A percentile compares a stretch with the other conserved stretches of the same genome.
Evolutionary conservation across 2,329 filamentous ascomycete genomes (phyloP).

Genomic region (Fonsecaea pedrosoi): DNA sequence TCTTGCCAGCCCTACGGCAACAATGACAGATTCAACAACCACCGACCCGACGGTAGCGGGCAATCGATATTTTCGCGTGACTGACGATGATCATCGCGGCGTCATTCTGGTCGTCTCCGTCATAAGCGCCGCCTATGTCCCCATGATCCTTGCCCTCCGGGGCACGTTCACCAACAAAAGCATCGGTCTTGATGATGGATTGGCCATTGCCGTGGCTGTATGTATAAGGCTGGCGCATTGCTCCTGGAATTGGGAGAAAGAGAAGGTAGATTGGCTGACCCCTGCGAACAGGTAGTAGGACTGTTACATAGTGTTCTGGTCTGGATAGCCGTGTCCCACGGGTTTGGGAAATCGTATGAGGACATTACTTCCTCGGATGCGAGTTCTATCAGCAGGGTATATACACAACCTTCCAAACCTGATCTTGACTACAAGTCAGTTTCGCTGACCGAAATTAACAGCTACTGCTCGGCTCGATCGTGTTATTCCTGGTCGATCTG

Average conservation of each 20-base stretch:
- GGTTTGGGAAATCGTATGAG: constrained; percentile 23
- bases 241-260: not conserved
- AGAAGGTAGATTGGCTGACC: not conserved
- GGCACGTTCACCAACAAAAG: constrained; percentile 12
- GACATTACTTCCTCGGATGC: constrained; percentile 15
- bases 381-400: constrained; percentile 19
- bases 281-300: not conserved
- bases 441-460: not conserved
- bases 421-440: not conserved
- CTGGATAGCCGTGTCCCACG: constrained; percentile 24
- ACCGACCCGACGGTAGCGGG: constrained; percentile 1
- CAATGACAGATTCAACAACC: not conserved
- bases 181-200: constrained; percentile 22
- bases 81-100: constrained; percentile 21
- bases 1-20: constrained; percentile 4
- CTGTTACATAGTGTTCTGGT: constrained; percentile 21
- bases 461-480: constrained; percentile 17
- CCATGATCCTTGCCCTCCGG: constrained; percentile 25
- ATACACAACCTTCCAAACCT: not conserved
- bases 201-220: constrained; percentile 20
- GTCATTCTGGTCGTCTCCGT: constrained; percentile 23
- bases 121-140: constrained; percentile 23
- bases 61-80: constrained; percentile 21
- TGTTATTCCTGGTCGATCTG: constrained; percentile 18
- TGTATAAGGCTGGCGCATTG: not conserved